Evolutionary conservation across 352 stramenopile species (phyloP).

Genomic region (Phytophthora melonis): DNA sequence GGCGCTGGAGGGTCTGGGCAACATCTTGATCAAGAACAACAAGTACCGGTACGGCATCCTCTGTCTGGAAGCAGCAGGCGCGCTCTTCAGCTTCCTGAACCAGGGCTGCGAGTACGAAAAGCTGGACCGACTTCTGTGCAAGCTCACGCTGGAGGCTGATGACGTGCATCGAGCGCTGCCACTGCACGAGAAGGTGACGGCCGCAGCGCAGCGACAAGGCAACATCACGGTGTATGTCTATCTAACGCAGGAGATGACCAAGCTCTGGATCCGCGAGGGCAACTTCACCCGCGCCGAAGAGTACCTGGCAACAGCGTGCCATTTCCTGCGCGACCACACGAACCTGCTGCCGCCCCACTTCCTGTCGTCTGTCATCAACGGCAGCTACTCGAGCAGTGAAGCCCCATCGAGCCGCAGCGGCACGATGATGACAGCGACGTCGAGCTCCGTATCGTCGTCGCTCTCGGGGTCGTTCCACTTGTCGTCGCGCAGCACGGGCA

Average conservation of each 20-base stretch:
- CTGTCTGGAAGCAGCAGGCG: slow-evolving; percentile 75
- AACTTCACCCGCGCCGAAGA: slow-evolving; percentile 82
- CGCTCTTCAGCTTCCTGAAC: slow-evolving; percentile 74
- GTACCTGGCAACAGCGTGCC: slow-evolving; percentile 67
- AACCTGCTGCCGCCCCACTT: slow-evolving; percentile 75
- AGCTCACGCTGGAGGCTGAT: slow-evolving; percentile 77
- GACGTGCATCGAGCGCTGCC: slow-evolving; percentile 78
- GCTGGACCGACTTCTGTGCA: slow-evolving; percentile 77
- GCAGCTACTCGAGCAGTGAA: slow-evolving; percentile 66
- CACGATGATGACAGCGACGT: slow-evolving; percentile 75
- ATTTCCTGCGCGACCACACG: slow-evolving; percentile 75
- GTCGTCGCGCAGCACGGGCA: slow-evolving; percentile 57
- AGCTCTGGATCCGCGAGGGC: slow-evolving; percentile 81
- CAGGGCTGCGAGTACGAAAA: slow-evolving; percentile 81
- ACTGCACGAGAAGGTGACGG: slow-evolving; percentile 84
- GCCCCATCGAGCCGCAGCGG: slow-evolving; percentile 61
- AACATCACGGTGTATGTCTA: slow-evolving; percentile 90
- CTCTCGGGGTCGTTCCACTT: slow-evolving; percentile 65
- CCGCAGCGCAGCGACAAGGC: slow-evolving; percentile 70
- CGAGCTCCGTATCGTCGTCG: slow-evolving; percentile 75
- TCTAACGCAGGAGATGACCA: slow-evolving; percentile 81
- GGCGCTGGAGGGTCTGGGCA: slow-evolving; percentile 73
- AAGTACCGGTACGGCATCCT: slow-evolving; percentile 90
- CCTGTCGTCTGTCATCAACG: slow-evolving; percentile 54
- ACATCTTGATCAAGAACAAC: slow-evolving; percentile 86